Base-by-base conservation (phyloP, 192 early-diverging fungal species). In the Oehlia diaphana region DNA sequence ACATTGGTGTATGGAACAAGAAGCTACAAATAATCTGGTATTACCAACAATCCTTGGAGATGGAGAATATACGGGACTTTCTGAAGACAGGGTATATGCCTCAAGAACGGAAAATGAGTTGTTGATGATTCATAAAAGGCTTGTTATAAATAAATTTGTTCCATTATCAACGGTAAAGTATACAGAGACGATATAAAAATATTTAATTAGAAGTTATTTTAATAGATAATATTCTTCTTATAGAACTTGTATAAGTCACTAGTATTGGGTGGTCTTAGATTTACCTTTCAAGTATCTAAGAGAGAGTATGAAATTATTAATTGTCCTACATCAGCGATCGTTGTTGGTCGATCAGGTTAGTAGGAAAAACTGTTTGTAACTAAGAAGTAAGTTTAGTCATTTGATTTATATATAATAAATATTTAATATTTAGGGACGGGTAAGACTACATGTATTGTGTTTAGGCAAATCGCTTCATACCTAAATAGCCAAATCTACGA, bases 331-430 rank as follows among this genome's bases (percentile, higher is more conserved):
- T 76, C 75, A 39, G 39, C 75, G 13, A 76, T 76, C 33, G 42
- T 76, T 1, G 42, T 76, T 44, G 75, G 75, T 64, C 61, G 75
- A 76, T 76, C 75, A 42, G 75, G 75, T 76, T 64, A 76, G 74
- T 76, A n/a, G 6, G 26, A 26, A 26, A 26, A 64, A 10, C 7
- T 2, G n/a, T 31, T 42, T 49, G 37, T 19, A 23, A 39, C 5
- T 72, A 37, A n/a, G 26, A 21, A 35, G 10, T 63, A 33, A 12
- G 7, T 42, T 21, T 39, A 2, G 6, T 33, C 4, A 10, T n/a
- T 37, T 3, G 37, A 37, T 5, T 37, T 37, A 4, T 37, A 26
- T 5, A 37, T 37, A 37, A 37, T 4, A 37, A n/a, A 37, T 5
- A 37, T 37, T 5, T 2, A 37, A 35, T 62, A 61, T 74, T 23